Conservation (phyloP, 2,329 filamentous ascomycete genomes). For the Scortechinia acanthostroma region DNA sequence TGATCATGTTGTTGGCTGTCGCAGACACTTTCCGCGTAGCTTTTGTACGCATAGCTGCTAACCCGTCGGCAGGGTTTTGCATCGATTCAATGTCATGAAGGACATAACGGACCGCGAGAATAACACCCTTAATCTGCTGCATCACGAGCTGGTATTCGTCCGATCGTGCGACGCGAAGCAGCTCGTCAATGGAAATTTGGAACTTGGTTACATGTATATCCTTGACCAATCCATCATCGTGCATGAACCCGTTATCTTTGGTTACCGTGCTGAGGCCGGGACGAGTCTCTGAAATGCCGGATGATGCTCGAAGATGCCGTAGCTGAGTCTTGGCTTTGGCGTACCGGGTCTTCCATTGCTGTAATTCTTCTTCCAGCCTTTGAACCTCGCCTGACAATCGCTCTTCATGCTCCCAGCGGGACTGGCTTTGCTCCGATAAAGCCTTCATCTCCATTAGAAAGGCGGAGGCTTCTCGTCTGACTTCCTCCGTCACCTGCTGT, state of each 20-base stretch:
- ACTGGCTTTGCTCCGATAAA: slow-evolving; percentile 52
- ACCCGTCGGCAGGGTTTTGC: slow-evolving; percentile 22
- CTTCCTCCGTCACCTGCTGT: slow-evolving; percentile 59
- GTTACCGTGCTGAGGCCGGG: slow-evolving; percentile 40
- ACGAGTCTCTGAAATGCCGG: slow-evolving; percentile 45
- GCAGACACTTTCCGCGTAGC: slow-evolving; percentile 58
- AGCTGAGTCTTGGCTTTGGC: slow-evolving; percentile 62
- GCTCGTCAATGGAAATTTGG: slow-evolving; percentile 67
- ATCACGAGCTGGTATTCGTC: slow-evolving; percentile 50
- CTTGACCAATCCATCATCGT: slow-evolving; percentile 54
- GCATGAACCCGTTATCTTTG: slow-evolving; percentile 29
- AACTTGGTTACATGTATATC: slow-evolving; percentile 68
- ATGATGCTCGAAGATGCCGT: slow-evolving; percentile 54
- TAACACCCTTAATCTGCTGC: slow-evolving; percentile 57
- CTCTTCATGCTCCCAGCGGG: slow-evolving; percentile 59
- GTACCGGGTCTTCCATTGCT: slow-evolving; percentile 65
- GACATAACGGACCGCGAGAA: slow-evolving; percentile 55
- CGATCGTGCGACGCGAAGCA: slow-evolving; percentile 52
- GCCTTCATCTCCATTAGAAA: slow-evolving; percentile 65
- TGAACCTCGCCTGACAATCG: slow-evolving; percentile 47
- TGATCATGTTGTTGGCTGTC: slow-evolving; percentile 70
- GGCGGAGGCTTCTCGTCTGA: slow-evolving; percentile 54
- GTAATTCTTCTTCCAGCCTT: slow-evolving; percentile 55
- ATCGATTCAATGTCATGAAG: slow-evolving; percentile 47
- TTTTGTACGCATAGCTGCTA: slow-evolving; percentile 34